Conservation (phyloP, 495 filamentous ascomycete species). For the Neurospora sp. region DNA sequence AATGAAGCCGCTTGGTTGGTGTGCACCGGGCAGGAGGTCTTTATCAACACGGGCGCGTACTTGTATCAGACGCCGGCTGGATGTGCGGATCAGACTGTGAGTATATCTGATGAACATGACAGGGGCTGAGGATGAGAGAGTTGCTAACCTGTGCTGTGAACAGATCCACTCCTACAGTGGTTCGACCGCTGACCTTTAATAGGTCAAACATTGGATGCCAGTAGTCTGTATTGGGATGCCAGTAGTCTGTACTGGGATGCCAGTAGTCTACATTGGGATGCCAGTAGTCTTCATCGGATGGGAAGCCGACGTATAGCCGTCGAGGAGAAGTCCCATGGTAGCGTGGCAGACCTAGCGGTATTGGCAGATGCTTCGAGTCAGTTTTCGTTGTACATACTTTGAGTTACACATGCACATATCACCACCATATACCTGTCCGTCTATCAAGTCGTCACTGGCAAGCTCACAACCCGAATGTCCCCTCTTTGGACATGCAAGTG, state of each 20-base stretch:
- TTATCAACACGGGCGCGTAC: conserved; percentile 41
- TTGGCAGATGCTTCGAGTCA: not conserved
- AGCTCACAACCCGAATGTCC: not conserved
- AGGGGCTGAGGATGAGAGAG: too few species aligned
- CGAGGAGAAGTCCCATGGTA: not conserved
- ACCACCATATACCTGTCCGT: not conserved
- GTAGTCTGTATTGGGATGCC: not conserved
- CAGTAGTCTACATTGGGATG: not conserved
- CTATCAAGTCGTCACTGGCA: not conserved
- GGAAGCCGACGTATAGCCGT: not conserved
- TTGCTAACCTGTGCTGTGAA: not conserved
- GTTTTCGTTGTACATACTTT: not conserved
- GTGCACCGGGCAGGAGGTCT: conserved; percentile 29
- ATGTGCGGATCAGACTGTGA: conserved; percentile 40
- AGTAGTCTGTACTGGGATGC: not conserved
- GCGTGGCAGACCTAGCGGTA: not conserved
- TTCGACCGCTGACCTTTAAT: conserved; percentile 8
- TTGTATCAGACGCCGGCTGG: conserved; percentile 36
- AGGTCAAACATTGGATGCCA: not conserved
- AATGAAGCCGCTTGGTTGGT: conserved; percentile 40
- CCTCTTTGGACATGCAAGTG: not conserved
- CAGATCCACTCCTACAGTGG: conserved; percentile 16
- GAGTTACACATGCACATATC: not conserved
- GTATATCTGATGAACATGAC: too few species aligned
- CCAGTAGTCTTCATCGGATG: not conserved